Percentiles rank a stretch among this genome's conserved stretches.
phyloP scores from a whole-genome alignment of 257 asterid genomes.

The Gynochthodes officinalis region DNA sequence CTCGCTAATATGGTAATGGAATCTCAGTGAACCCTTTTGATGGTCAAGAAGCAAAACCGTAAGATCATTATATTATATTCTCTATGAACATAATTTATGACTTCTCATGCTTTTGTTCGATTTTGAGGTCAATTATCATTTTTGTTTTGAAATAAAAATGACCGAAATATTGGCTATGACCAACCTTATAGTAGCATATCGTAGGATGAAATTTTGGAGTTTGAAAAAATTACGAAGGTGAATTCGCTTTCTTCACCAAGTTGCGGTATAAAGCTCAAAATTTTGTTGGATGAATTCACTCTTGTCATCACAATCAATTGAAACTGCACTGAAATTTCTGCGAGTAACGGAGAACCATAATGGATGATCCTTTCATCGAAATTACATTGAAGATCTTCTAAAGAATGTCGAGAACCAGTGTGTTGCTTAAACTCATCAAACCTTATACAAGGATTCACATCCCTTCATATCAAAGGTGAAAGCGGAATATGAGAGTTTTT shows the following conservation, averaged over 20 bases:
- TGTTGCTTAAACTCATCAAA: conserved; percentile 92
- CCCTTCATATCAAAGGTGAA: conserved; percentile 93
- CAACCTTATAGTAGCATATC: conserved; percentile 92
- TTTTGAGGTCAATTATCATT: not conserved
- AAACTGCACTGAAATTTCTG: conserved; percentile 16
- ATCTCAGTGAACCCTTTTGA: conserved; percentile 97
- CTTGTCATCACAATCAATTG: not conserved
- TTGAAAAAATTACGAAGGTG: conserved; percentile 95
- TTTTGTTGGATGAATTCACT: conserved; percentile 5
- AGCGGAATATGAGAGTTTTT: not conserved
- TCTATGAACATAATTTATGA: not conserved
- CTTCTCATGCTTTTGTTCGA: not conserved
- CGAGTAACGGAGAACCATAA: conserved; percentile 97
- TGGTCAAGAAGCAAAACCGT: conserved; percentile 99
- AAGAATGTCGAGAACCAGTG: conserved; percentile 97
- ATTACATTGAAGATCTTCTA: conserved; percentile 96
- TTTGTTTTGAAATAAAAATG: conserved; percentile 66
- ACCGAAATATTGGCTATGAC: conserved; percentile 99
- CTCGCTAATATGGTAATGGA: conserved; percentile 99
- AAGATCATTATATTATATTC: conserved; percentile 27
- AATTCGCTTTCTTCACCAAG: not conserved
- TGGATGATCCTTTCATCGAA: conserved; percentile 98
- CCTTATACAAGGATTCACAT: conserved; percentile 94
- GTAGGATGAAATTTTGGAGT: conserved; percentile 91
- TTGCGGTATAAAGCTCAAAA: conserved; percentile 14